Evolutionary conservation across 768 basidiomycete species (phyloP), one percentile per base, ranked within the genome.

Genomic region (Phylloporus sp.): DNA sequence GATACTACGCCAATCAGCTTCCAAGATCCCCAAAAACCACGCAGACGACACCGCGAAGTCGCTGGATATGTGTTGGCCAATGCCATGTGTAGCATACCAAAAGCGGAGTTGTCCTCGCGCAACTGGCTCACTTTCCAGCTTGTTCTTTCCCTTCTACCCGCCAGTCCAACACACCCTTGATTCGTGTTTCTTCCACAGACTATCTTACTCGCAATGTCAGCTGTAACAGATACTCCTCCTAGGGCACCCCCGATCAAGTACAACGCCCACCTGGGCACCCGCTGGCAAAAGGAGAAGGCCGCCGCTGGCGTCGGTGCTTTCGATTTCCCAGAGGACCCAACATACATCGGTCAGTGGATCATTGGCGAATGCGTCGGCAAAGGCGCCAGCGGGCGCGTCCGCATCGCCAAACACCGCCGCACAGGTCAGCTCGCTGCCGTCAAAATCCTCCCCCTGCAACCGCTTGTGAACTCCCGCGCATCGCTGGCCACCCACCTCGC

Each of bases 341-440:
- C 84, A 65, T 77, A 74, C 53, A 86, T 97, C 40, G 94, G 94
- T 11, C 91, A 91, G 3, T 97, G 94, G 94, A 78, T 91, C 58
- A 81, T 97, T 8, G 94, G 94, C 50, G 89, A 91, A 68, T 95
- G 91, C 58, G 85, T 97, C 49, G 94, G 94, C 6, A 94, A 94
- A 72, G 94, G 94, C 45, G 90, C 91, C 28, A 91, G 88, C 59
- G 94, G 94, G 64, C 89, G 91, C 49, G 95, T 97, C 65, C 92
- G 93, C 71, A 88, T 98, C 57, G 95, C 92, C 20, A 85, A 83
- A 58, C 94, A 97, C 67, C 79, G 80, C 20, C 76, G 78, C 32
- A 94, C 94, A 8, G 88, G 90, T 12, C 86, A 95, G 66, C 87
- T 94, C 65, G 95, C 95, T 45, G 95, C 95, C 7, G 84, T 97